phyloP scores from a whole-genome alignment of 1,139 yeast species.

The Lodderomyces elongisporus region DNA sequence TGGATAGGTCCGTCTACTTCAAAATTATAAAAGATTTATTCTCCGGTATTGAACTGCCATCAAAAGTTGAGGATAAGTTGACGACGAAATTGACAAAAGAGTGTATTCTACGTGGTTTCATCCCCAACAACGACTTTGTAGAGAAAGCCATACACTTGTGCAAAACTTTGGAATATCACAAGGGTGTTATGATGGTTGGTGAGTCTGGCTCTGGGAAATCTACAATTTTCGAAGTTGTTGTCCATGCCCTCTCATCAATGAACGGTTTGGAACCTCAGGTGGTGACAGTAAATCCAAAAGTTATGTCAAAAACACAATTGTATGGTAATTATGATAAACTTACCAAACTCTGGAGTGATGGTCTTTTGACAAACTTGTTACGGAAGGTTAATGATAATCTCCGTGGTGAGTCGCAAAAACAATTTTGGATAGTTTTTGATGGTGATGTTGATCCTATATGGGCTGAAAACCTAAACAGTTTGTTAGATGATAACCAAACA shows the following conservation, averaged over 20 bases:
- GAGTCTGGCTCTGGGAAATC: conserved; percentile 75
- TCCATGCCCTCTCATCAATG: conserved; percentile 36
- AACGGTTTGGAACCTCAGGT: conserved; percentile 34
- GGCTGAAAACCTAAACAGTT: conserved; percentile 90
- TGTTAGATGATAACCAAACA: conserved; percentile 79
- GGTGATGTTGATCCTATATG: conserved; percentile 94
- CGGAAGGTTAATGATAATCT: conserved; percentile 55
- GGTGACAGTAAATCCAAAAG: conserved; percentile 69
- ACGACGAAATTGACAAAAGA: conserved; percentile 13
- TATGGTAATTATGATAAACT: conserved; percentile 70
- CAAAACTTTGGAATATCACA: conserved; percentile 61
- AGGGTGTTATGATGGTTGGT: conserved; percentile 83
- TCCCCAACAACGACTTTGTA: conserved; percentile 38
- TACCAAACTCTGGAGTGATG: conserved; percentile 93
- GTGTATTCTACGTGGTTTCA: conserved; percentile 18
- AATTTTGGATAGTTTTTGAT: conserved; percentile 81
- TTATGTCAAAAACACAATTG: conserved; percentile 57
- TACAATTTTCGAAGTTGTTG: conserved; percentile 44
- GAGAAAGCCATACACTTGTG: conserved; percentile 59
- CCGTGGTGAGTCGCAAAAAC: conserved; percentile 52
- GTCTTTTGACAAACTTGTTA: conserved; percentile 66
- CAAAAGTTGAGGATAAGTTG: conserved; percentile 11
- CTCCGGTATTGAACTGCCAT: not conserved
- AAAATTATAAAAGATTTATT: conserved; percentile 16
- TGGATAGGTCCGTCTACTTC: conserved; percentile 11